Evolutionary conservation across 2,329 filamentous ascomycete genomes (phyloP).

Genomic region (Thyridium curvatum): DNA sequence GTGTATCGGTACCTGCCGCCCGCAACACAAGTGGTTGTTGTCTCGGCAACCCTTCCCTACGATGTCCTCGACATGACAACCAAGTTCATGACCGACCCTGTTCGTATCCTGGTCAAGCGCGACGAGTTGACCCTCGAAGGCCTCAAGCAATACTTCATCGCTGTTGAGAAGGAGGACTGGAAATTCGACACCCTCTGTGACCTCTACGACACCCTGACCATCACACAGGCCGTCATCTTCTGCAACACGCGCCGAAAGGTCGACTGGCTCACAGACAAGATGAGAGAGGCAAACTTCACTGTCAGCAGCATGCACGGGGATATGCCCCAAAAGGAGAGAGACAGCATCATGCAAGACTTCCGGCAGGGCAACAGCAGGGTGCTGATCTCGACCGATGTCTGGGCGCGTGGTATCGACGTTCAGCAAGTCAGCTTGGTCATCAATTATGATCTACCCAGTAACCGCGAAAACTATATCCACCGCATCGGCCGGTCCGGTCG

Average conservation of each 20-base stretch:
- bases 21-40: conserved; percentile 95
- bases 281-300: conserved; percentile 97
- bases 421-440: conserved; percentile 98
- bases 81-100: conserved; percentile 99
- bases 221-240: conserved; percentile 98
- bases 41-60: conserved; percentile 93
- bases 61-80: conserved; percentile 99
- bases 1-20: conserved; percentile 96
- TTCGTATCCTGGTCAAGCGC: conserved; percentile 95
- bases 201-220: conserved; percentile 96
- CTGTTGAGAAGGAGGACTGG: conserved; percentile 99
- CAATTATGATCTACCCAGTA: conserved; percentile 97
- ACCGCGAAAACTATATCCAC: conserved; percentile 99
- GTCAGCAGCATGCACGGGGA: conserved; percentile 98
- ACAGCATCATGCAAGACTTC: conserved; percentile 99
- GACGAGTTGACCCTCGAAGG: conserved; percentile 97
- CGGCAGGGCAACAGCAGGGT: conserved; percentile 93
- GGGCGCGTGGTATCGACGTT: conserved; percentile 97
- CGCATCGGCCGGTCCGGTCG: conserved; percentile 92
- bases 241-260: conserved; percentile 99
- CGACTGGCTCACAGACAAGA: conserved; percentile 98
- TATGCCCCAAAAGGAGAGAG: conserved; percentile 96
- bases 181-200: conserved; percentile 99
- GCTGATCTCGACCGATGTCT: conserved; percentile 94
- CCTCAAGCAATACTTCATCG: conserved; percentile 98